A percentile compares a stretch with the other conserved stretches of the same genome.
Conservation (phyloP, 139 green algal genomes). For the Closterium sp. region DNA sequence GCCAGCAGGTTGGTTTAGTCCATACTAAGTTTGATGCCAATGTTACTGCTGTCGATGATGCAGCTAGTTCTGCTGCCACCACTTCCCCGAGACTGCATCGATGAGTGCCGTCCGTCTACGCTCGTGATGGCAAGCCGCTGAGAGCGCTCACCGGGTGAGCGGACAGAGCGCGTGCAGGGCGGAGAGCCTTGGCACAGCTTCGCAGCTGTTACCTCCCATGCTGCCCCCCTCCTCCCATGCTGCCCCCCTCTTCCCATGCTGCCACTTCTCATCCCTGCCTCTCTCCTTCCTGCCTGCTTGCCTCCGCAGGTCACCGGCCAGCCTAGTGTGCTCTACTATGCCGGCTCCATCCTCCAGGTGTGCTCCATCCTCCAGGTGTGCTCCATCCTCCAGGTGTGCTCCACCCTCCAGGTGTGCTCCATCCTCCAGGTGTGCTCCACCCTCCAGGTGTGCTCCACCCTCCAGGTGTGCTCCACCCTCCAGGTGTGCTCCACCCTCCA, state of each 20-base stretch:
- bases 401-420: too few species aligned
- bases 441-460: conserved; percentile 46
- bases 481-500: too few species aligned
- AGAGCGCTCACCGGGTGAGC: too few species aligned
- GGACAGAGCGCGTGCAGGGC: too few species aligned
- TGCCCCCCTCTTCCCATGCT: neutral
- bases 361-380: neutral
- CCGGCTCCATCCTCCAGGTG: conserved; percentile 60
- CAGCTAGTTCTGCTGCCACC: too few species aligned
- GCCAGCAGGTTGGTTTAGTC: neutral
- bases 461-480: neutral
- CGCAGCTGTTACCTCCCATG: neutral
- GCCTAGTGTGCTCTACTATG: conserved; percentile 91
- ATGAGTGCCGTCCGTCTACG: too few species aligned
- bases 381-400: neutral
- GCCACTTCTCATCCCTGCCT: neutral
- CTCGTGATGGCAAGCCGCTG: too few species aligned
- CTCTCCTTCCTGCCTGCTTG: neutral
- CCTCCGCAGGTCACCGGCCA: conserved; percentile 81
- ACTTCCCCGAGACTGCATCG: too few species aligned
- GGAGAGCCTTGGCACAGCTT: too few species aligned
- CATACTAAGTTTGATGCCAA: too few species aligned
- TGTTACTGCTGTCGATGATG: too few species aligned
- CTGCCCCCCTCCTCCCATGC: neutral
- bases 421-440: conserved; percentile 53